Evolutionary conservation across 306 rosid species (phyloP).

Genomic region (Corylus avellana): DNA sequence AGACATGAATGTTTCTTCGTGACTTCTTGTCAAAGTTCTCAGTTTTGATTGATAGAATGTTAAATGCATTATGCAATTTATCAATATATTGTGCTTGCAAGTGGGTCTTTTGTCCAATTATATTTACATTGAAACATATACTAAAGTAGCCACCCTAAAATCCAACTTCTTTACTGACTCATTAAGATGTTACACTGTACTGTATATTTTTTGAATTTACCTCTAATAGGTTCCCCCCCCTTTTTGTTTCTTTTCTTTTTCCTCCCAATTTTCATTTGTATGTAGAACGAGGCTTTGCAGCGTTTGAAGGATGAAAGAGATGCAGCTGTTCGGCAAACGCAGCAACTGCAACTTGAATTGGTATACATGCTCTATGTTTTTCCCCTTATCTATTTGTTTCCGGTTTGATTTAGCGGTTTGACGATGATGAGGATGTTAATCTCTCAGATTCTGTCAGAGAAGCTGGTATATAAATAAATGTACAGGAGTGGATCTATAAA

Average conservation of each 20-base stretch:
- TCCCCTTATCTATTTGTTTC: conserved; percentile 3
- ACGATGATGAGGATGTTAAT: neutral
- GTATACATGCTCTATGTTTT: conserved; percentile 37
- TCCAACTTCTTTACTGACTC: neutral
- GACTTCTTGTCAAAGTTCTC: neutral
- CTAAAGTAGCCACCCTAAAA: neutral
- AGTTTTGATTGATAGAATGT: neutral
- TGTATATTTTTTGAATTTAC: neutral
- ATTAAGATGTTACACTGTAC: conserved; percentile 12
- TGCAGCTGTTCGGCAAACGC: conserved; percentile 63
- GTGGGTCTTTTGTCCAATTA: neutral
- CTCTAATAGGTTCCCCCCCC: neutral
- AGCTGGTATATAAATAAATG: neutral
- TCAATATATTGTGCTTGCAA: neutral
- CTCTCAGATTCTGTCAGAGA: neutral
- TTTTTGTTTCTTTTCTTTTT: conserved; percentile 18
- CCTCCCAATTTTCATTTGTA: conserved; percentile 22
- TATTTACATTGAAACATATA: neutral
- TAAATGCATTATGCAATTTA: neutral
- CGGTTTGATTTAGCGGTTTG: neutral
- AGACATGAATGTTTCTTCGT: neutral
- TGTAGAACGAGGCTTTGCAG: conserved; percentile 52
- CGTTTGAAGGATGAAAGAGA: conserved; percentile 86
- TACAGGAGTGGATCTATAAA: neutral
- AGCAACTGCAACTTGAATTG: conserved; percentile 84